Conservation (phyloP, 768 basidiomycete genomes). For the Russula olivacea region DNA sequence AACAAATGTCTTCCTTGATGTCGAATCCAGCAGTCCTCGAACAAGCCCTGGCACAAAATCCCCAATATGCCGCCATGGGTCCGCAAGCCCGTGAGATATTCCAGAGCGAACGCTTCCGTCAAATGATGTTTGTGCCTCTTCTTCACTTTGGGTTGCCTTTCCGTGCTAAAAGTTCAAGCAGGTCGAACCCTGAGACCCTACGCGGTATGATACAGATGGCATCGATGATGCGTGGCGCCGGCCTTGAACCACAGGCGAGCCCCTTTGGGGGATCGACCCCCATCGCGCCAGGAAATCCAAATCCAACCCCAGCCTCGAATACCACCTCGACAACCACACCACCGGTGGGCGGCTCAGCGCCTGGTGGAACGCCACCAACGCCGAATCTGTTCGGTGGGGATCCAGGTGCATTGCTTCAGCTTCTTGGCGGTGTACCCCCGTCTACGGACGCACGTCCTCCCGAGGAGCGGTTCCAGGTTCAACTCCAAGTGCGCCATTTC, state of each 20-base stretch:
- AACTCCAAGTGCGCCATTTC: slow-evolving; percentile 55
- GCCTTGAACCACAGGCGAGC: slow-evolving; percentile 30
- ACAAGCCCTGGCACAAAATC: slow-evolving; percentile 76
- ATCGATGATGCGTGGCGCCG: slow-evolving; percentile 42
- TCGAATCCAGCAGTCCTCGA: slow-evolving; percentile 86
- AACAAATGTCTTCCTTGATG: slow-evolving; percentile 85
- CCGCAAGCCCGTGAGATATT: slow-evolving; percentile 78
- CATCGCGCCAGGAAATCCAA: slow-evolving; percentile 59
- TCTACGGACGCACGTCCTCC: slow-evolving; percentile 70
- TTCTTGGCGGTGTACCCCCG: slow-evolving; percentile 36
- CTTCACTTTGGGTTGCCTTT: slow-evolving; percentile 1
- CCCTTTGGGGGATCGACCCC: slow-evolving; percentile 32
- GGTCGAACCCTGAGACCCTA: slow-evolving; percentile 72
- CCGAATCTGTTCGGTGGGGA: slow-evolving; percentile 29
- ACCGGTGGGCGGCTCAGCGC: slow-evolving; percentile 26
- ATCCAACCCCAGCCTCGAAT: slow-evolving; percentile 29
- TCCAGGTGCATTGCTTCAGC: slow-evolving; percentile 42
- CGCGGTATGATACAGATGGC: slow-evolving; percentile 76
- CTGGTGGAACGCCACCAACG: slow-evolving; percentile 24
- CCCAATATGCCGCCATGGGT: slow-evolving; percentile 66
- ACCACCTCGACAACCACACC: slow-evolving; percentile 22
- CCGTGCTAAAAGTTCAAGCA: slow-evolving; percentile 26
- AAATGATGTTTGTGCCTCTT: slow-evolving; percentile 54
- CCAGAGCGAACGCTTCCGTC: slow-evolving; percentile 66
- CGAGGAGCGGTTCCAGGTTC: slow-evolving; percentile 89